A percentile compares a stretch with the other conserved stretches of the same genome.
Evolutionary conservation across 1,284 basidiomycete species (phyloP).

Genomic region (Malassezia psittaci): DNA sequence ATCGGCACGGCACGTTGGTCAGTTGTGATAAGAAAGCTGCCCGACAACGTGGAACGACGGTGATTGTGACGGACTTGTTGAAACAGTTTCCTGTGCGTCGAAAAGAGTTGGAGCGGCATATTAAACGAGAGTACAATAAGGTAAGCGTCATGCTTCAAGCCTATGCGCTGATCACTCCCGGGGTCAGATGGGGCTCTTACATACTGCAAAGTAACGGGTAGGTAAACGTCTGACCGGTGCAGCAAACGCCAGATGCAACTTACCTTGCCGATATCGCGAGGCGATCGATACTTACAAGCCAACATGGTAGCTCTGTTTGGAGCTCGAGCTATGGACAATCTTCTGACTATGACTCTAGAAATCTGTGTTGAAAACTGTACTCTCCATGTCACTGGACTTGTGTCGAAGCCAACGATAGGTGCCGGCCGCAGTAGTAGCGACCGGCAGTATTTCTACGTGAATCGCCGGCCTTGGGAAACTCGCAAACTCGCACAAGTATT

Average conservation of each 20-base stretch:
- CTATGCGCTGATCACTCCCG: constrained; percentile 66
- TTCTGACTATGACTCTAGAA: constrained; percentile 62
- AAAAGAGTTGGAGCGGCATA: constrained; percentile 80
- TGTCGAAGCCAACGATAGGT: constrained; percentile 65
- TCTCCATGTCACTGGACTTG: constrained; percentile 61
- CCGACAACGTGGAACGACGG: constrained; percentile 76
- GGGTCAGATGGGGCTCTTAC: constrained; percentile 66
- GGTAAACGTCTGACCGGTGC: background rate
- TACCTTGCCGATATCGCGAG: constrained; percentile 52
- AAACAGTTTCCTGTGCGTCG: constrained; percentile 73
- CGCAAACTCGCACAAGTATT: constrained; percentile 28
- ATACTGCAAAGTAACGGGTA: background rate
- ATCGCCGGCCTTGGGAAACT: constrained; percentile 75
- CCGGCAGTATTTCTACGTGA: constrained; percentile 86
- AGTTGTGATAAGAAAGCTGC: constrained; percentile 52
- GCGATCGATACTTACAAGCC: constrained; percentile 50
- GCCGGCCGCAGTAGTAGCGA: constrained; percentile 60
- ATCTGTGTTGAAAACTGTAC: constrained; percentile 17
- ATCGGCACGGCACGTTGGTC: constrained; percentile 24
- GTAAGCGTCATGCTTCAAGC: constrained; percentile 70
- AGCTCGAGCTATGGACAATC: constrained; percentile 62
- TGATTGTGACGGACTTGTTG: constrained; percentile 67
- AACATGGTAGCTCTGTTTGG: constrained; percentile 76
- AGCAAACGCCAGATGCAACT: constrained; percentile 49
- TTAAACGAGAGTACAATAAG: constrained; percentile 81